Percentiles rank a stretch among this genome's conserved stretches.
These are phyloP conservation scores for Colletotrichum simmondsii DNA, from an alignment of 2,329 filamentous ascomycete species.

Conservation along the genomic window DNA sequence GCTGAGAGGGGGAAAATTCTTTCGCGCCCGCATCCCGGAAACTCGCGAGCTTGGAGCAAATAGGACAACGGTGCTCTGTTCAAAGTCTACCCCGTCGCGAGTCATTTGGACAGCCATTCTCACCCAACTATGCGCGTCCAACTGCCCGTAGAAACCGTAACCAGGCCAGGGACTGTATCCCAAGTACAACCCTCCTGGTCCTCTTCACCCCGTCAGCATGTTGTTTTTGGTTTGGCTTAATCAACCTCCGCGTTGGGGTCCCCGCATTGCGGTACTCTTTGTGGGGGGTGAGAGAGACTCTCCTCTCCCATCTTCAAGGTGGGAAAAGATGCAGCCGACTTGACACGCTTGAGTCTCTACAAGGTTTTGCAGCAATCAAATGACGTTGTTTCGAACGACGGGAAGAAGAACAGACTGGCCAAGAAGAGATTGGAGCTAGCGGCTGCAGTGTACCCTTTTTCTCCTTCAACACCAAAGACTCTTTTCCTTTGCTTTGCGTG, in stretches of 20 bases:
- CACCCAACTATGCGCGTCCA: conserved; percentile 10
- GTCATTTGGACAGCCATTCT: conserved; percentile 9
- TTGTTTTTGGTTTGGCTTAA: not conserved
- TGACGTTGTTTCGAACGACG: conserved; percentile 23
- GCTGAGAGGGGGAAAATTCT: not conserved
- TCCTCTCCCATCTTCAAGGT: not conserved
- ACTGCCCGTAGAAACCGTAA: conserved; percentile 5
- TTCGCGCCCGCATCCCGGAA: conserved; percentile 1
- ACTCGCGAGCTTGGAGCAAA: not conserved
- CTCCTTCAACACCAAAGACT: conserved; percentile 20
- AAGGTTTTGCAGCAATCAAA: conserved; percentile 21
- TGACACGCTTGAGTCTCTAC: conserved; percentile 16
- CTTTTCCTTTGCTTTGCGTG: not conserved
- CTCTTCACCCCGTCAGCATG: not conserved
- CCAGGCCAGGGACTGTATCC: not conserved
- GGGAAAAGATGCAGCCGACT: conserved; percentile 14
- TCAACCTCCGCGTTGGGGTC: conserved; percentile 29
- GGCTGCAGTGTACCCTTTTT: not conserved
- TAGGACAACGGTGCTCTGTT: not conserved
- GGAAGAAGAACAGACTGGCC: not conserved
- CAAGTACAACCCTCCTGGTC: not conserved
- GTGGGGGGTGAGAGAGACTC: not conserved
- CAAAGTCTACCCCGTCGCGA: conserved; percentile 2
- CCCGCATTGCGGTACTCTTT: conserved; percentile 16
- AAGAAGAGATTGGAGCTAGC: not conserved